These are phyloP conservation scores for Ophiocordyceps camponoti-leonardi DNA, from an alignment of 2,329 filamentous ascomycete species.

Conservation along the genomic window DNA sequence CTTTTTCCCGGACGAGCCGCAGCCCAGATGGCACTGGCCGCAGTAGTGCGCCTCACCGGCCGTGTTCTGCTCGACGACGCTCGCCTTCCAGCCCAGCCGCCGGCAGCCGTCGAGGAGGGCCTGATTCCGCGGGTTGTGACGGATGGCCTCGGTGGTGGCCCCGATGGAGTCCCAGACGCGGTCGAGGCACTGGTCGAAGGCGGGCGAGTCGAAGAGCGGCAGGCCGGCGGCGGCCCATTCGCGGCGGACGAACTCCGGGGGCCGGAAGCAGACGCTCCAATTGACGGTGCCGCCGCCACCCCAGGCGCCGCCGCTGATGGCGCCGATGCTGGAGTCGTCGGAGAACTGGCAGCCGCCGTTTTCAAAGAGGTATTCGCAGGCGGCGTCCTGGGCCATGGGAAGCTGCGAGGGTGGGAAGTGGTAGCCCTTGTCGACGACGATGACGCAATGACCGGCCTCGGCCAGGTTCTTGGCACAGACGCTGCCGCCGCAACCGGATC, in stretches of 20 bases:
- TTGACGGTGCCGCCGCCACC: conserved; percentile 82
- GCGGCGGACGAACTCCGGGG: conserved; percentile 57
- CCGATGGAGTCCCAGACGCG: conserved; percentile 67
- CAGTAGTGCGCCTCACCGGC: conserved; percentile 59
- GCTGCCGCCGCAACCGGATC: conserved; percentile 72
- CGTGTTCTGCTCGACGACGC: conserved; percentile 63
- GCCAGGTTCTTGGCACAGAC: conserved; percentile 69
- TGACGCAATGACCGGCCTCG: conserved; percentile 55
- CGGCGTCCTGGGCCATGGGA: conserved; percentile 53
- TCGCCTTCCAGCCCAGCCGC: conserved; percentile 55
- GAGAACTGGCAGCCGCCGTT: conserved; percentile 39
- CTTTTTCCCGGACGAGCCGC: conserved; percentile 55
- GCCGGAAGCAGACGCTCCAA: conserved; percentile 52
- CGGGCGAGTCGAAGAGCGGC: conserved; percentile 53
- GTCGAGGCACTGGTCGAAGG: conserved; percentile 66
- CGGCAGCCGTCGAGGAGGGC: conserved; percentile 58
- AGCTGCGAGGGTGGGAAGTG: conserved; percentile 56
- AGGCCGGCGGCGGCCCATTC: conserved; percentile 66
- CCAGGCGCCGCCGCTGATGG: conserved; percentile 57
- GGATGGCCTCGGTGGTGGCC: conserved; percentile 44
- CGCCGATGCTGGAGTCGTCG: conserved; percentile 38
- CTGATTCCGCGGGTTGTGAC: conserved; percentile 57
- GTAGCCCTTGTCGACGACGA: conserved; percentile 73
- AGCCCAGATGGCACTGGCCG: conserved; percentile 44
- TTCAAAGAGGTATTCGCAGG: conserved; percentile 49